A percentile compares a stretch with the other conserved stretches of the same genome.
Evolutionary conservation across 768 basidiomycete genomes (phyloP).

Genomic region (Leucosporidium yakuticum): DNA sequence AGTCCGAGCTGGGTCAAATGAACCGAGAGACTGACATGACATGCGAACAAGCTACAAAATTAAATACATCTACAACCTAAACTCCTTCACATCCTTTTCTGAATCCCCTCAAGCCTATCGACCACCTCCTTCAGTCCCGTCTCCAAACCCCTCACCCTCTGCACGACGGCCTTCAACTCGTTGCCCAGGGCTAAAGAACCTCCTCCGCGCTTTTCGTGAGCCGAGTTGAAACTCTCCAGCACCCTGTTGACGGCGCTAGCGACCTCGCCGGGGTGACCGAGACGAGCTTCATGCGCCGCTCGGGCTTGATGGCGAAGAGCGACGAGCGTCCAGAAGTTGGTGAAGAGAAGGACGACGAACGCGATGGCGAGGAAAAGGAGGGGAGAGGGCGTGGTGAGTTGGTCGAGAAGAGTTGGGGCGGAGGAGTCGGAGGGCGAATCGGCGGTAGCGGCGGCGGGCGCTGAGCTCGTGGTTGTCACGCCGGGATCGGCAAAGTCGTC

Average conservation of each 20-base stretch:
- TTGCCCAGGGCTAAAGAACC: not conserved
- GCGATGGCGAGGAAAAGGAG: constrained; percentile 55
- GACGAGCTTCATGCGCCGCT: not conserved
- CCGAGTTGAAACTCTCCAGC: constrained; percentile 11
- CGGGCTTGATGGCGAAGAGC: constrained; percentile 26
- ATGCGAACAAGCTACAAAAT: too few species aligned
- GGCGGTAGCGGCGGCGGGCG: not conserved
- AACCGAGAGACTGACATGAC: too few species aligned
- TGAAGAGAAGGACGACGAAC: constrained; percentile 63
- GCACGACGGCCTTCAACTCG: not conserved
- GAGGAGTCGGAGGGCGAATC: not conserved
- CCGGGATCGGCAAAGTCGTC: constrained; percentile 41
- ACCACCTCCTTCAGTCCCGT: constrained; percentile 11
- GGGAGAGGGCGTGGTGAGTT: constrained; percentile 20
- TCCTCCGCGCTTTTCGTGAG: not conserved
- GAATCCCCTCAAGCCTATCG: constrained; percentile 3
- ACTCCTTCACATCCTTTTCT: too few species aligned
- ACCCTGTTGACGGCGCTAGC: constrained; percentile 17
- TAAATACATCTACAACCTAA: too few species aligned
- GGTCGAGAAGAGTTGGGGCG: constrained; percentile 3
- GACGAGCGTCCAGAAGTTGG: constrained; percentile 64
- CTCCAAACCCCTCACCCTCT: constrained; percentile 3
- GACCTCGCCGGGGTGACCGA: constrained; percentile 23
- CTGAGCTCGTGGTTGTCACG: not conserved
- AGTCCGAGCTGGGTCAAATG: too few species aligned